Base-by-base conservation (phyloP, 345 rosid genomes). In the Microthlaspi erraticum region DNA sequence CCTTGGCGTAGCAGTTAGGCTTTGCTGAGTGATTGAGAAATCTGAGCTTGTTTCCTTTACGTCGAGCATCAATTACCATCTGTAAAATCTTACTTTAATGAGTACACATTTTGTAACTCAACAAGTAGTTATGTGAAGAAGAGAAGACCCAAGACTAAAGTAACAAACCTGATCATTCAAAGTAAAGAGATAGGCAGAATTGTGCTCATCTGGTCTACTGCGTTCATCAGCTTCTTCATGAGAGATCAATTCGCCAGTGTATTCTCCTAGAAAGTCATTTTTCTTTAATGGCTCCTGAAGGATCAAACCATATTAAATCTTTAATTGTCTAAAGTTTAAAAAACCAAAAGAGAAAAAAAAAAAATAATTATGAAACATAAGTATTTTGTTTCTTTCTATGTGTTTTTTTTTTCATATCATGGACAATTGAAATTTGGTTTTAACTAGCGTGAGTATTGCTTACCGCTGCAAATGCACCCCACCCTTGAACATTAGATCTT, bases 391-490 rank as follows among this genome's bases (percentile, higher is more conserved):
- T 26, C 29, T 26, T 26, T 26, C 29, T 26, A 2, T 26, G 29
- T 26, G 29, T 26, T 26, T 26, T 32, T 32, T 5, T 32, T 32
- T 5, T 7, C 34, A 32, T 6, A 32, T 32, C 34, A 32, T 32
- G 34, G 34, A 32, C 34, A 32, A 7, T 32, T 32, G 6, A 3
- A 32, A 32, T 32, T 32, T 32, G 34, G 34, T 3, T 51, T 51
- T 36, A 36, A 36, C 10, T 36, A 18, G 14, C n/a, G 34, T 7
- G 17, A 26, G 29, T 26, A 26, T 55, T 39, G 10, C 72, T 33
- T 83, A 90, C 98, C 93, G 81, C 79, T 19, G 91, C 73, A 71
- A 91, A 93, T 63, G 97, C 98, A 72, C 98, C 97, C 98, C 98
- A 93, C 60, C 98, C 98, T 17, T 94, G 89, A 76, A 86, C 82